Base-by-base conservation (phyloP, 306 rosid species). In the Carpinus viminea region DNA sequence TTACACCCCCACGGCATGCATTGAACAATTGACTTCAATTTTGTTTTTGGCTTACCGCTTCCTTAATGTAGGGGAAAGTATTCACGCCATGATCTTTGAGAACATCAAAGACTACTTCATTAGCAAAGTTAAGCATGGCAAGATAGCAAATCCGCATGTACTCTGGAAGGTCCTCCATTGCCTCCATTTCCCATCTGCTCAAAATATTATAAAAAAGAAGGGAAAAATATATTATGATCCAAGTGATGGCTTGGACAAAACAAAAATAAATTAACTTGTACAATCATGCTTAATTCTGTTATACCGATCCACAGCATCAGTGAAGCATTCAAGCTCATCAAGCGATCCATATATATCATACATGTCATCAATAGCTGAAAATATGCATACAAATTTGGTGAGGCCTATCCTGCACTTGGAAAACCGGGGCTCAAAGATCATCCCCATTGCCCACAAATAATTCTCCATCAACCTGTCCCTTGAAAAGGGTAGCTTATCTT, bases 381-480 rank as follows among this genome's bases (percentile, higher is more conserved):
- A 34, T 34, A 34, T 34, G 38, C 38, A 34, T 34, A 34, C 38
- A 34, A 34, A 34, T 34, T 34, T 34, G 38, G 38, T 34, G 38
- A 34, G 38, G 38, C 38, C 38, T 34, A 34, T 34, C 38, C 38
- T 80, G 72, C 85, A 84, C 47, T 80, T 60, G 15, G 85, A 84
- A 41, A 75, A 74, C 38, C 53, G 70, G 1, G 85, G 87, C 20
- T 80, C 85, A 57, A 3, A 72, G 20, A 20, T 18, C 48, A 80
- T 56, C 45, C 87, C 87, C 74, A 84, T 9, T 0, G 77, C 73
- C 84, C 87, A 80, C 69, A 80, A 68, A 68, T 66, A 84, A 31
- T 73, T 84, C 76, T 84, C 82, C 79, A 80, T 68, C 51, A 84
- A 8, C 34, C 82, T 76, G 48, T 84, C 87, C 47, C 84, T 80